A percentile compares a stretch with the other conserved stretches of the same genome.
Evolutionary conservation across 352 stramenopile genomes (phyloP).

Genomic region (Globisporangium radiosum): DNA sequence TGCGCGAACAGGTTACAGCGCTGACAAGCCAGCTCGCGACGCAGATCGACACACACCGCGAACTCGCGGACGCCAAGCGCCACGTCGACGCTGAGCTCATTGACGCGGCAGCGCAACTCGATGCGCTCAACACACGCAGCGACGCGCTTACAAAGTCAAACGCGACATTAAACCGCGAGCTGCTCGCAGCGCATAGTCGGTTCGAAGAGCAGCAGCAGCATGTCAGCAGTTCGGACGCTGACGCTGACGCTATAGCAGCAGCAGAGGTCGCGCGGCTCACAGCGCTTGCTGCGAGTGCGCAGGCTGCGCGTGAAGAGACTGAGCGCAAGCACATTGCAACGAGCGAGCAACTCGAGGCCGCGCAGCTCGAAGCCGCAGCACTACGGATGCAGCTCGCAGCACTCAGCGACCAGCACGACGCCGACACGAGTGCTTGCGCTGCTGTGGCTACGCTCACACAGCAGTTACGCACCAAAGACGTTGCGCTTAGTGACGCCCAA

Average conservation of each 20-base stretch:
- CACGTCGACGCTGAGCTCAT: conserved; percentile 17
- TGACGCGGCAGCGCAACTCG: conserved; percentile 16
- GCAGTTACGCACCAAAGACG: conserved; percentile 10
- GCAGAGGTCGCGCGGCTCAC: neutral
- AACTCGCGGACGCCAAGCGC: conserved; percentile 12
- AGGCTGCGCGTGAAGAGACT: neutral
- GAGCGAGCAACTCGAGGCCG: neutral
- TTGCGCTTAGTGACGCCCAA: conserved; percentile 1
- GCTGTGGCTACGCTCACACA: conserved; percentile 11
- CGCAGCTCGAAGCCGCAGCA: conserved; percentile 26
- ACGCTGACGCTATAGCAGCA: no score
- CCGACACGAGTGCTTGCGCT: conserved; percentile 13
- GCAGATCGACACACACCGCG: conserved; percentile 21
- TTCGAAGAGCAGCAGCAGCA: conserved; percentile 8
- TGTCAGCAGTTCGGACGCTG: no score
- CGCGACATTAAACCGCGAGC: conserved; percentile 27
- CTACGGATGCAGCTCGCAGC: conserved; percentile 17
- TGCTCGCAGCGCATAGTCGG: conserved; percentile 14
- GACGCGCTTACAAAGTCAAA: conserved; percentile 21
- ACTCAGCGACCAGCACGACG: conserved; percentile 14
- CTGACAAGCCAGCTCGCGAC: conserved; percentile 12
- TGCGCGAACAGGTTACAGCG: conserved; percentile 8
- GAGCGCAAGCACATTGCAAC: neutral
- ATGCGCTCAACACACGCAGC: conserved; percentile 19
- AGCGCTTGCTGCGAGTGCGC: conserved; percentile 7